Evolutionary conservation across 257 asterid genomes (phyloP).

Genomic region (Striga asiatica): DNA sequence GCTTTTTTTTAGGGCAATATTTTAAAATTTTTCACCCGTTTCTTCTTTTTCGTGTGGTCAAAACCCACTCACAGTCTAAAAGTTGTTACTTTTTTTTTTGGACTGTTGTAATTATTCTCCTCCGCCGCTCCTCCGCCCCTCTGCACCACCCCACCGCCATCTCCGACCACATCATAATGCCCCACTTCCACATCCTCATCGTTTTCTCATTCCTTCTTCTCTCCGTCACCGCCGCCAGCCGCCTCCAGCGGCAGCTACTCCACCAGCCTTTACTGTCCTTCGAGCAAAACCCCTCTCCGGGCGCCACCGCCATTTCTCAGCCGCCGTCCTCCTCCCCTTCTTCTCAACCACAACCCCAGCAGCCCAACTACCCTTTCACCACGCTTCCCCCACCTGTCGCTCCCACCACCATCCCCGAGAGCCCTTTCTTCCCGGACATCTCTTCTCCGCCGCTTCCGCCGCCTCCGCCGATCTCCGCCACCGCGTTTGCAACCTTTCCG

Average conservation of each 20-base stretch:
- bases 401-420: slow-evolving; percentile 13
- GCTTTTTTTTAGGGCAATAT: too few relatives aligned
- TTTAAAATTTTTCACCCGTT: neutral
- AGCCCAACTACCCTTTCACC: slow-evolving; percentile 61
- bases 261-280: slow-evolving; percentile 56
- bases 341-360: slow-evolving; percentile 25
- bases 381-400: slow-evolving; percentile 30
- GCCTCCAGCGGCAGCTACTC: slow-evolving; percentile 43
- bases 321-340: slow-evolving; percentile 25
- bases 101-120: slow-evolving; percentile 6
- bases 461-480: slow-evolving; percentile 19
- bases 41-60: neutral
- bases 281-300: slow-evolving; percentile 28
- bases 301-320: slow-evolving; percentile 29
- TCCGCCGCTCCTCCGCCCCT: slow-evolving; percentile 4
- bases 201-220: slow-evolving; percentile 10
- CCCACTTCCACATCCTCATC: slow-evolving; percentile 7
- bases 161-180: slow-evolving; percentile 6
- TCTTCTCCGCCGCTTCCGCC: slow-evolving; percentile 45
- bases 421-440: slow-evolving; percentile 52
- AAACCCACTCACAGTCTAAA: neutral
- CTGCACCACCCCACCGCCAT: neutral
- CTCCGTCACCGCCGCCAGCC: slow-evolving; percentile 16
- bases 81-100: too few relatives aligned
- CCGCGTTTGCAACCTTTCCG: slow-evolving; percentile 45